Base-by-base conservation (phyloP, 106 monocot genomes). In the Platanthera guangdongensis region DNA sequence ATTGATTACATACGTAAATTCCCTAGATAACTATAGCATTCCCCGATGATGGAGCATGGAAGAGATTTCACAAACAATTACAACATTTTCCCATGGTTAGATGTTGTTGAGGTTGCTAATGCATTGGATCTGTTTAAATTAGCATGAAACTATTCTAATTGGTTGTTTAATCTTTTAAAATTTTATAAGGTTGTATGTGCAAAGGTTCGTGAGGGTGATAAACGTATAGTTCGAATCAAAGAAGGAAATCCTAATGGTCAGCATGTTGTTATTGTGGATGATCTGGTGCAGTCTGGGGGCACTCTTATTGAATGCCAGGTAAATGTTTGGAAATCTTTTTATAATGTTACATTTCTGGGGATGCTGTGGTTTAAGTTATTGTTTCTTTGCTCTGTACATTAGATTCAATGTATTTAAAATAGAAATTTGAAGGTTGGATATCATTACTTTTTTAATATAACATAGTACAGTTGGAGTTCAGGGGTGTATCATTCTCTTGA, bases 21-120 rank as follows among this genome's bases (percentile, higher is more conserved):
- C 22, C 4, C 47, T 80, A 95, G 97, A 80, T 97, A 48, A 91
- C 91, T 28, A 94, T 97, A 80, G 97, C 97, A 50, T 97, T 97
- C 77, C 97, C 97, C 18, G 97, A 97, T 86, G 97, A 97, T 81
- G 97, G 97, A 64, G 97, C 91, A 45, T 97, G 97, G 97, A 97
- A 97, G 86, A 87, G 97, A 52, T 97, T 97, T 82, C 91, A 94
- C 87, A 97, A 94, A 83, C 88, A 81, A 71, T 74, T 97, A 78
- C 83, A 71, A 51, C 75, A 94, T 82, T 94, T 89, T 79, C 94
- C 94, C 50, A 94, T 92, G 97, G 96, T 96, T 72, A 77, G 85
- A 63, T 74, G 8, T 63, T 73, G 19, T 4, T 76, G 46, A 8
- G 3, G 48, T 48, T 70, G 6, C 70, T 16, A 48, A 51, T 10